Evolutionary conservation across 768 basidiomycete species (phyloP).

Genomic region (Gloeopeniophorella convolvens): DNA sequence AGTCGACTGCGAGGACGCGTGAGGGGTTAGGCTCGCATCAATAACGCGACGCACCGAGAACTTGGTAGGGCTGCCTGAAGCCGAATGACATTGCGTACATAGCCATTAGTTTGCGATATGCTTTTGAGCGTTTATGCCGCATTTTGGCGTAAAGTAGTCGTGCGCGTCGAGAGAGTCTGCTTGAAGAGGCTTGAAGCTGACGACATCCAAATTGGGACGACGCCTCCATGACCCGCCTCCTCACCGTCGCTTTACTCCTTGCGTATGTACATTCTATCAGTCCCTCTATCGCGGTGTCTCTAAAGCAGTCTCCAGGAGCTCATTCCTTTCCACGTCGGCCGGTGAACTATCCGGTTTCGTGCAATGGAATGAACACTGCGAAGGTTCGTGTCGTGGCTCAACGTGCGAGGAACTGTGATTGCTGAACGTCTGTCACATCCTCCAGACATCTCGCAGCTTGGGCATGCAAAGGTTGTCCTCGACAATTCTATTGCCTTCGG

Average conservation of each 20-base stretch:
- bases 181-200: not conserved
- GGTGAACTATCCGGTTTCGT: constrained; percentile 57
- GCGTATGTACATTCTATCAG: constrained; percentile 1
- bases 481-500: constrained; percentile 52
- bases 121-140: constrained; percentile 94
- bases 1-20: constrained; percentile 54
- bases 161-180: not conserved
- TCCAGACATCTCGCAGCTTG: constrained; percentile 34
- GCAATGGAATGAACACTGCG: constrained; percentile 67
- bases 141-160: constrained; percentile 36
- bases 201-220: constrained; percentile 9
- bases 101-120: constrained; percentile 90
- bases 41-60: constrained; percentile 51
- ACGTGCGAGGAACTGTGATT: constrained; percentile 10
- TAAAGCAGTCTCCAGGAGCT: constrained; percentile 3
- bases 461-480: constrained; percentile 51
- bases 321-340: constrained; percentile 27
- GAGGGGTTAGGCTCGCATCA: constrained; percentile 2
- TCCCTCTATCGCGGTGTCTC: not conserved
- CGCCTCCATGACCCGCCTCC: constrained; percentile 7
- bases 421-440: not conserved
- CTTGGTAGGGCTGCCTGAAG: constrained; percentile 91
- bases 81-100: constrained; percentile 83
- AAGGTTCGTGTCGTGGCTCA: constrained; percentile 33
- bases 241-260: constrained; percentile 4